These are phyloP conservation scores for Rhynchospora breviuscula DNA, from an alignment of 176 grass and related monocot species.

Conservation along the genomic window DNA sequence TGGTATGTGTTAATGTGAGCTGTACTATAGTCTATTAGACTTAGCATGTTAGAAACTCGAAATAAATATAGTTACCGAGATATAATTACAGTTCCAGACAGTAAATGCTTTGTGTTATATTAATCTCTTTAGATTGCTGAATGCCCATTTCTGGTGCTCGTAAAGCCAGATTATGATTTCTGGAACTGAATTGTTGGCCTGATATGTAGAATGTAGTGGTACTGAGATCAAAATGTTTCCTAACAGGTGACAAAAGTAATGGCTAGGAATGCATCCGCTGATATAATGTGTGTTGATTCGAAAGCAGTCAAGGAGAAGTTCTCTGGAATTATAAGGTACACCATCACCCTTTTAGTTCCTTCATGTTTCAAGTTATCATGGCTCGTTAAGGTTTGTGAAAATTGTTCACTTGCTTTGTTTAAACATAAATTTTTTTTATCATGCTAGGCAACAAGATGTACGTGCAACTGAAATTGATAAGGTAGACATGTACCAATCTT, in stretches of 20 bases:
- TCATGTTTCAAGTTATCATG: background rate
- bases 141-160: background rate
- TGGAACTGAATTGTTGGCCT: background rate
- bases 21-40: no score
- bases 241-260: constrained; percentile 83
- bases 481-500: constrained; percentile 91
- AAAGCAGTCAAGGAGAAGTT: constrained; percentile 94
- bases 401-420: background rate
- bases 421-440: background rate
- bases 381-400: background rate
- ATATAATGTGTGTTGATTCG: constrained; percentile 88
- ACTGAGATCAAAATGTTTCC: background rate
- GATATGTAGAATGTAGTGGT: background rate
- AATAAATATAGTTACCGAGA: no score
- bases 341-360: background rate
- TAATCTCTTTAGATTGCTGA: background rate
- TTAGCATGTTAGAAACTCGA: no score
- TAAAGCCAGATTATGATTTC: background rate
- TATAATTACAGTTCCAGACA: background rate
- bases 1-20: no score
- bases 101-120: background rate
- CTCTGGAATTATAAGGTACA: constrained; percentile 85
- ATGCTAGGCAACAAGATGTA: constrained; percentile 87
- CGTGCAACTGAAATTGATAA: constrained; percentile 98
- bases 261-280: constrained; percentile 60